Base-by-base conservation (phyloP, 768 basidiomycete species). In the Chalciporus chontae region DNA sequence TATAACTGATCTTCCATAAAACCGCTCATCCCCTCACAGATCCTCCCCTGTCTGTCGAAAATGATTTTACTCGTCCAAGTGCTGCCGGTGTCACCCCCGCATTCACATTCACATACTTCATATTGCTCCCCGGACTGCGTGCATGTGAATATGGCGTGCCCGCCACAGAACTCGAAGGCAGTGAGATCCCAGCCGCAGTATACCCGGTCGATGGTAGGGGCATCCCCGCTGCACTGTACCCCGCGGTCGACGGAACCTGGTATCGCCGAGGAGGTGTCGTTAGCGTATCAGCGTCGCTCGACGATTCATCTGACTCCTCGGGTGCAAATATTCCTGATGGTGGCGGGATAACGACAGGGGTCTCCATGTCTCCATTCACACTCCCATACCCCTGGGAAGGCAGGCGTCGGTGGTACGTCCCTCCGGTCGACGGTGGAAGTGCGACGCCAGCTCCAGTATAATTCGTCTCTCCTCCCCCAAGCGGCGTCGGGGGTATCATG, bases 261-360 rank as follows among this genome's bases (percentile, higher is more conserved):
- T 60, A 67, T 18, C 63, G 57, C 43, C 52, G 19, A 17, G 55
- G 48, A 0, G 71, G 71, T 26, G 71, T 72, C 11, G 70, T 62
- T 47, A 69, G 51, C 44, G 73, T 67, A 48, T 72, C 69, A 11
- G 52, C 55, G 10, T 72, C 70, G 19, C 66, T 69, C 40, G 65
- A 67, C 8, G 63, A 65, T 0, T 60, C 62, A 18, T 66, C 66
- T 11, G 67, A 60, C 18, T 69, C 67, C 3, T 45, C 52, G 1
- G 14, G 40, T 3, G 38, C 56, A 9, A 42, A 47, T 17, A 53
- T 46, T 23, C 51, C 62, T 11, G 57, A 60, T 3, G 64, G 66
- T 9, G 68, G 62, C 3, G 67, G 69, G 5, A 68, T 66, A 0
- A 68, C 64, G 17, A 51, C 62, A 2, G 63, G 52, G 1, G 59